Base-by-base conservation (phyloP, 164 flowering plant genomes). In the Magnolia kwangsiensis region DNA sequence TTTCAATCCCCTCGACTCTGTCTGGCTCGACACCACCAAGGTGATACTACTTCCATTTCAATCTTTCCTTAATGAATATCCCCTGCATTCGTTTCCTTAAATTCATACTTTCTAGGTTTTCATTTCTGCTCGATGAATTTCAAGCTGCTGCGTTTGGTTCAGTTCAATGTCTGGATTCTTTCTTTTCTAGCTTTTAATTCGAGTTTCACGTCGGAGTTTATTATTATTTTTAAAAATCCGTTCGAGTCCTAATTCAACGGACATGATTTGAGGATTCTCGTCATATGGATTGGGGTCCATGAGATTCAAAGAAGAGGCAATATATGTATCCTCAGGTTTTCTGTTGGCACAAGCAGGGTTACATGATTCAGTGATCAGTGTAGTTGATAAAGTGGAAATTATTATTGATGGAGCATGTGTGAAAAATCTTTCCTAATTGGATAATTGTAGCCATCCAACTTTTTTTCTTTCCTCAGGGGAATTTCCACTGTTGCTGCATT, bases 1-100 rank as follows among this genome's bases (percentile, higher is more conserved):
- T 86, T 96, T 96, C 89, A 96, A 96, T 77, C 99, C 99, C 58
- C 99, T 96, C 78, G 99, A 96, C 79, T 78, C 90, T 45, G 98
- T 96, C 76, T 96, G 99, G 99, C 96, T 96, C 50, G 99, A 96
- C 82, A 82, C 89, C 74, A 91, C 97, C 80, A 96, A 90, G 85
- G 99, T 94, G 84, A 27, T 65, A 20, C 27, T 16, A 55, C 61
- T 55, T 16, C 27, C 55, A 24, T 50, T 23, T 8, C 71, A 29
- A 69, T 20, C 67, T 65, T n/a, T n/a, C 23, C 23, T 50, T 45
- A 50, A 58, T n/a, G 14, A 21, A 11, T 11, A 49, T 11, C 76
- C 29, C 63, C 5, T 20, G 9, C 68, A 20, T 59, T 64, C 24
- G 3, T 5, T 20, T 13, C 69, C 55, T 23, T 21, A 10, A 8